Conservation (phyloP, 306 rosid species). For the Macrotyloma uniflorum region DNA sequence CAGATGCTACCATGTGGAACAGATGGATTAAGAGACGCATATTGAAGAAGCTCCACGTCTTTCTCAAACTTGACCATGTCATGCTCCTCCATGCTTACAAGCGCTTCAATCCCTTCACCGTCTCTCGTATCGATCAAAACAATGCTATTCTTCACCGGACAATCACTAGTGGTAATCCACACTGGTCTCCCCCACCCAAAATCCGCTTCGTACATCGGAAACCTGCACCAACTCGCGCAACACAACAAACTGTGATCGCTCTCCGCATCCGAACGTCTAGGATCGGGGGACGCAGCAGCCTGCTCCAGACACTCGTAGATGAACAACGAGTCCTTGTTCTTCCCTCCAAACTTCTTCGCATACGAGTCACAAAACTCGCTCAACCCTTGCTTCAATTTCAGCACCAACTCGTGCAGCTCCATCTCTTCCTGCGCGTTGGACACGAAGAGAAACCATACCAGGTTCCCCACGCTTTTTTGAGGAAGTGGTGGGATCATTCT, state of each 20-base stretch:
- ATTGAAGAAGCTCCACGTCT: conserved; percentile 35
- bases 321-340: not conserved
- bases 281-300: not conserved
- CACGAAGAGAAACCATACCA: conserved; percentile 2
- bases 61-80: conserved; percentile 44
- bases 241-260: not conserved
- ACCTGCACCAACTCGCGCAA: conserved; percentile 47
- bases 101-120: conserved; percentile 55
- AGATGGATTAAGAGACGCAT: conserved; percentile 24
- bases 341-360: conserved; percentile 19
- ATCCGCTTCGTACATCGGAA: conserved; percentile 43
- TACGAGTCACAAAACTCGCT: not conserved
- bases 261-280: not conserved
- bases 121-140: conserved; percentile 50
- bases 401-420: conserved; percentile 37
- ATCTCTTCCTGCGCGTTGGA: not conserved
- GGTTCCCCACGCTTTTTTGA: conserved; percentile 43
- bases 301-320: conserved; percentile 18
- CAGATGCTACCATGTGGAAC: no score
- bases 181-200: conserved; percentile 64
- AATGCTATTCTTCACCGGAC: not conserved
- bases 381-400: conserved; percentile 29
- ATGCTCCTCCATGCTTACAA: conserved; percentile 48
- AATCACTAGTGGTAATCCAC: conserved; percentile 40
- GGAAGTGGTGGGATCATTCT: conserved; percentile 46